Evolutionary conservation across 2,329 filamentous ascomycete species (phyloP).

Genomic region (Lachnellula arida): DNA sequence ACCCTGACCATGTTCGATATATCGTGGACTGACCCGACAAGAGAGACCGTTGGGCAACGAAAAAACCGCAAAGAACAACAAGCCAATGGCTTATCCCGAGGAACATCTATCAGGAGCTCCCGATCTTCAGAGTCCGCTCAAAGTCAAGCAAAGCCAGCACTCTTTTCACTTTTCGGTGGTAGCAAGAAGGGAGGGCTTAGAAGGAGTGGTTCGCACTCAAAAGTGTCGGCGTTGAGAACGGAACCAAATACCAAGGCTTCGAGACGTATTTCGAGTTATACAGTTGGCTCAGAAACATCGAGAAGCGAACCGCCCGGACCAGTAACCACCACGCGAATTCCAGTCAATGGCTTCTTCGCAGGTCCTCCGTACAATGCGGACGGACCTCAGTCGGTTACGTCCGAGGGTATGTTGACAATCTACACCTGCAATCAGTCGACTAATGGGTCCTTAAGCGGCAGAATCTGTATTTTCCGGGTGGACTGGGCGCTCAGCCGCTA

Average conservation of each 20-base stretch:
- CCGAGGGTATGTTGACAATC: slow-evolving; percentile 18
- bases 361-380: slow-evolving; percentile 9
- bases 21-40: slow-evolving; percentile 28
- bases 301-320: slow-evolving; percentile 7
- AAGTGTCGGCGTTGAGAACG: slow-evolving; percentile 1
- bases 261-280: slow-evolving; percentile 18
- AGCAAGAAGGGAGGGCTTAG: slow-evolving; percentile 23
- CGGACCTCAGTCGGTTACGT: slow-evolving; percentile 14
- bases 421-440: not conserved
- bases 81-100: slow-evolving; percentile 8
- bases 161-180: slow-evolving; percentile 32
- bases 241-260: slow-evolving; percentile 10
- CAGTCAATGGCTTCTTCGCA: slow-evolving; percentile 8
- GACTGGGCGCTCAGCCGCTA: slow-evolving; percentile 35
- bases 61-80: slow-evolving; percentile 26
- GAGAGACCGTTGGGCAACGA: slow-evolving; percentile 30
- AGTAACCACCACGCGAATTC: slow-evolving; percentile 8
- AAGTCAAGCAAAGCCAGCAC: slow-evolving; percentile 3
- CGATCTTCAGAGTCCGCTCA: slow-evolving; percentile 15
- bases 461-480: slow-evolving; percentile 45
- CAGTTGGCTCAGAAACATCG: slow-evolving; percentile 13
- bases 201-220: slow-evolving; percentile 6
- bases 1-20: slow-evolving; percentile 30
- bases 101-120: slow-evolving; percentile 17
- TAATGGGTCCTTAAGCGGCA: slow-evolving; percentile 22